These are phyloP conservation scores for Coemansia sp. DNA, from an alignment of 192 early-diverging fungal genomes.

Conservation along the genomic window DNA sequence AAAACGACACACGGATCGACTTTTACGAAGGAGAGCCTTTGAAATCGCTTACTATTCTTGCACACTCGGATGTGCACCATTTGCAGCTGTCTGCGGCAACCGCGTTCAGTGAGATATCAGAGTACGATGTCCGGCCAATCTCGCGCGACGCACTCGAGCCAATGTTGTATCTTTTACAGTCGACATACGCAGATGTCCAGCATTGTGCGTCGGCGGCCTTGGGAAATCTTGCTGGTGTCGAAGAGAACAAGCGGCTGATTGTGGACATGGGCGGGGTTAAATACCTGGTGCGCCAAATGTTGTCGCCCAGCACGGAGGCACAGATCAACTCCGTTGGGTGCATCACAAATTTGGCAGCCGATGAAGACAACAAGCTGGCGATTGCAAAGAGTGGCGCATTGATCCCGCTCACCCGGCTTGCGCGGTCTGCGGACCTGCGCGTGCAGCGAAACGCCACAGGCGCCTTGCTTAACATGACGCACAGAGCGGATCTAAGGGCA, in stretches of 20 bases:
- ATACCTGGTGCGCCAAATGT: conserved; percentile 76
- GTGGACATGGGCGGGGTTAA: conserved; percentile 77
- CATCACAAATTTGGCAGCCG: conserved; percentile 84
- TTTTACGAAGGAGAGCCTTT: conserved; percentile 80
- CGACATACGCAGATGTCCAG: conserved; percentile 76
- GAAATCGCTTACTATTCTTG: conserved; percentile 71
- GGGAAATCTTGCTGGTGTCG: conserved; percentile 70
- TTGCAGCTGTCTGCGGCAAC: conserved; percentile 82
- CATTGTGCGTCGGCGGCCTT: conserved; percentile 76
- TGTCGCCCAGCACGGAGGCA: conserved; percentile 72
- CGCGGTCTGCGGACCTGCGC: conserved; percentile 72
- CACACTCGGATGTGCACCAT: conserved; percentile 81
- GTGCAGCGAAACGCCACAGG: conserved; percentile 88
- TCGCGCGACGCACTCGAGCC: conserved; percentile 67
- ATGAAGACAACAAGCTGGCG: conserved; percentile 76
- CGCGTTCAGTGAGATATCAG: conserved; percentile 87
- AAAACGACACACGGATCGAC: conserved; percentile 38
- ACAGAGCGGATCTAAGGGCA: conserved; percentile 71
- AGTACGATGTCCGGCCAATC: conserved; percentile 72
- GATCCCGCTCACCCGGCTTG: conserved; percentile 68
- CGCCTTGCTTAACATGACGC: conserved; percentile 89
- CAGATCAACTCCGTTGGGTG: conserved; percentile 91
- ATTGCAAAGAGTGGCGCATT: conserved; percentile 80
- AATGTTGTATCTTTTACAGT: conserved; percentile 73
- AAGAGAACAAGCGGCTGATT: conserved; percentile 76